These are phyloP conservation scores for Lipomyces chichibuensis DNA, from an alignment of 805 yeast species.

Conservation along the genomic window DNA sequence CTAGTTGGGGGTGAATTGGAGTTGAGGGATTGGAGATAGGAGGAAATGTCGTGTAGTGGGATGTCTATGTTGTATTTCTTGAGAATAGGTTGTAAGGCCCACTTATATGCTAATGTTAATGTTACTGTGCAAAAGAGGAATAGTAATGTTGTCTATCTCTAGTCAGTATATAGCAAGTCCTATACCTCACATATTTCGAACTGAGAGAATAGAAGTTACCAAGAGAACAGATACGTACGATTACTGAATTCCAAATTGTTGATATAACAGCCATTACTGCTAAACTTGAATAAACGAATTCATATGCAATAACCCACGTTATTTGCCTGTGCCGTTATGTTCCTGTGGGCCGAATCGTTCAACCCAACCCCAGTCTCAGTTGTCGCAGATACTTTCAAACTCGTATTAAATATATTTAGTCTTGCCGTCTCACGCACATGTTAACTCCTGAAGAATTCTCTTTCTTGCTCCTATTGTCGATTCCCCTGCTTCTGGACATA, in stretches of 20 bases:
- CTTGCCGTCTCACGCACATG: too few relatives aligned
- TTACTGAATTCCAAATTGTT: not conserved
- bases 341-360: not conserved
- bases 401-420: not conserved
- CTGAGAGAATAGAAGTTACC: not conserved
- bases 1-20: not conserved
- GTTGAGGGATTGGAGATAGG: constrained; percentile 12
- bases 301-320: not conserved
- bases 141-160: not conserved
- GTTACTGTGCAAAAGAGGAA: constrained; percentile 14
- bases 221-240: not conserved
- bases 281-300: not conserved
- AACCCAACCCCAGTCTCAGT: not conserved
- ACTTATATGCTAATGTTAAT: constrained; percentile 24
- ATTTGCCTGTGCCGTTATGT: not conserved
- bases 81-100: constrained; percentile 34
- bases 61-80: constrained; percentile 27
- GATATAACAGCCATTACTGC: not conserved
- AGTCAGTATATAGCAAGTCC: not conserved
- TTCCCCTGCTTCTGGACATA: too few relatives aligned
- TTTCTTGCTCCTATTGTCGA: too few relatives aligned
- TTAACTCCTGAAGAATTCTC: too few relatives aligned
- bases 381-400: not conserved
- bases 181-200: not conserved
- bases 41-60: constrained; percentile 28